A percentile compares a stretch with the other conserved stretches of the same genome.
phyloP scores from a whole-genome alignment of 2,329 filamentous ascomycete genomes.

The Xylaria sp. region DNA sequence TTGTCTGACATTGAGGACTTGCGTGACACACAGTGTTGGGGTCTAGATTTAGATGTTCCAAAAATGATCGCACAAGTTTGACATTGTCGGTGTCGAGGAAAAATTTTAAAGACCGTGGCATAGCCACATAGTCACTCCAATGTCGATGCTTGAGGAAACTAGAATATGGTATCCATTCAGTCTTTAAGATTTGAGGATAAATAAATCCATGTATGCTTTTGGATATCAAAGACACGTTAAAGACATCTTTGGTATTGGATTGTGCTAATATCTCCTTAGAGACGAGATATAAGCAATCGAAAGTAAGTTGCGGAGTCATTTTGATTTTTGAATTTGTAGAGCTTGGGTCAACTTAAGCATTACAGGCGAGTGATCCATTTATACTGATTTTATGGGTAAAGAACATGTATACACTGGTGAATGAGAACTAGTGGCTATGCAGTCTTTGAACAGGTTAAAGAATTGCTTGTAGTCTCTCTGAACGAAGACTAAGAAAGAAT shows the following conservation, averaged over 20 bases:
- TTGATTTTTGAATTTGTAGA: not conserved
- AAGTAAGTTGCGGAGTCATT: conserved; percentile 2
- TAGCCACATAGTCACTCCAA: not conserved
- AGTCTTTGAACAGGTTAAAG: not conserved
- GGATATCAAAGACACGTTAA: not conserved
- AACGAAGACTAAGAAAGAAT: not conserved
- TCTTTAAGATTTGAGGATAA: not conserved
- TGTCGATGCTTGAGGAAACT: not conserved
- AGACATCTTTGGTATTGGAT: not conserved
- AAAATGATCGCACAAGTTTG: not conserved
- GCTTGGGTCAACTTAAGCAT: too few relatives aligned
- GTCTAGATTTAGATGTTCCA: not conserved
- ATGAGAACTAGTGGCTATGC: not conserved
- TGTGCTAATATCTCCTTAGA: not conserved
- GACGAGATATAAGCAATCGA: not conserved
- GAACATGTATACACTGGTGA: not conserved
- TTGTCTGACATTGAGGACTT: not conserved
- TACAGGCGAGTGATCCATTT: not conserved
- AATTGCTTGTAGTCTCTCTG: not conserved
- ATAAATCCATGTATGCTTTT: not conserved
- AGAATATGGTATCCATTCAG: not conserved
- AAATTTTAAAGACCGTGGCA: not conserved
- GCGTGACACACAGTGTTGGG: not conserved
- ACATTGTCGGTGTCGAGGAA: conserved; percentile 12
- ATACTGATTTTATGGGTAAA: not conserved